Evolutionary conservation across 2,329 filamentous ascomycete genomes (phyloP), one percentile per base, ranked within the genome.

Genomic region (Amauroascus verrucosus): DNA sequence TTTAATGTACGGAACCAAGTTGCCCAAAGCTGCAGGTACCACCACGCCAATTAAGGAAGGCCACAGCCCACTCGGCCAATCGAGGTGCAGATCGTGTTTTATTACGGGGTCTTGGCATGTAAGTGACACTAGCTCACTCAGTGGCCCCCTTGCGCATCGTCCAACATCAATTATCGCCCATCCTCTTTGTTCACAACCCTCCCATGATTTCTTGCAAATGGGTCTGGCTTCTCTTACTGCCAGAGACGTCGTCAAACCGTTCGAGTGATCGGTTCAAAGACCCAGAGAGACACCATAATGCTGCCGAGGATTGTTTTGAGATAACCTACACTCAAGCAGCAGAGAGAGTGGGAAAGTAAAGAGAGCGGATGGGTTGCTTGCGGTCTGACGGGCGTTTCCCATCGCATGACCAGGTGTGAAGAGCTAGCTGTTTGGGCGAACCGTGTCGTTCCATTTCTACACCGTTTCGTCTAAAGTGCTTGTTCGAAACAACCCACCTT

Each of bases 341-440:
- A 28, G 33, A 50, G 37, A 41, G 37, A 16, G 20, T 13, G 38
- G 18, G 11, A 22, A 11, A 3, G 38, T 22, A 33, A 16, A 30
- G 41, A 38, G 32, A 46, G 44, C 20, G 7, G 50, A 53, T 37
- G 41, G 41, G n/a, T 20, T 37, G 26, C 24, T 51, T 28, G 47
- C 18, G 37, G 22, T 43, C 24, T 8, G 9, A 40, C 14, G 28
- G 13, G 47, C 13, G 6, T 13, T 30, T 16, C 24, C 22, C 48
- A n/a, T 50, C 37, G 48, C 37, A 24, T 28, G 22, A 43, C 18
- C 18, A n/a, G 38, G 49, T 5, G n/a, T 14, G n/a, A 11, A 46
- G 50, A 52, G 41, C 50, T 52, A 41, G n/a, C n/a, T n/a, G n/a
- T n/a, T 52, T 52, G 41, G n/a, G 28, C 37, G 38, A 26, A n/a